Evolutionary conservation across 1,139 yeast species (phyloP), one percentile per base, ranked within the genome.

Genomic region (Suhomyces kunorum): DNA sequence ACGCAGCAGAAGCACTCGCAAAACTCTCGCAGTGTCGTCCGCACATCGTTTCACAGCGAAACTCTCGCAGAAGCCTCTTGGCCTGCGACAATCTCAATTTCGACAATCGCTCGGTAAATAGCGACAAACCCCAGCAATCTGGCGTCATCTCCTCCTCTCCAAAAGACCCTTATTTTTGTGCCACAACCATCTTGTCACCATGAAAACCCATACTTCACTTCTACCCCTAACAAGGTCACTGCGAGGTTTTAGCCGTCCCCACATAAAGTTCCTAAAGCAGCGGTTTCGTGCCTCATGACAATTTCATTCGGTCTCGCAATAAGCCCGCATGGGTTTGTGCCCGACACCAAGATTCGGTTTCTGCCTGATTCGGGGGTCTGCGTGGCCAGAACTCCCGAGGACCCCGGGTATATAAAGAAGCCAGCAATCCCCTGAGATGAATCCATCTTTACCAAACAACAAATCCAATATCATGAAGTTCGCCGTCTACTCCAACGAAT

Each of bases 401-500:
- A 49, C 36, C 46, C 50, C 40, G 25, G 30, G 36, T 40, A 33
- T 34, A 40, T 29, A 34, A n/a, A 34, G 26, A 15, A 11, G 26
- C 20, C 34, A 18, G 15, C 19, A 16, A 15, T 16, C 33, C 35
- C 20, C 27, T 22, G 26, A 11, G 22, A 9, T 29, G 5, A 13
- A 18, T 4, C 19, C 14, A 12, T 24, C 18, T 19, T 17, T 18
- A 17, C 17, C 8, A 28, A 28, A 34, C 48, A 51, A 37, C 39
- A 34, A 15, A 50, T 55, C 44, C 44, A 45, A 18, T 23, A 29
- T 12, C 11, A 29, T 29, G 32, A 29, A 29, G 32, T 29, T 29
- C 32, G 22, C 32, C 14, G 20, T 29, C 51, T 50, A 53, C 43
- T 32, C 52, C 32, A 41, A 48, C 26, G 47, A 50, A 36, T 26